Conservation (phyloP, 1,284 basidiomycete genomes). For the Microbotryomycetes sp. region DNA sequence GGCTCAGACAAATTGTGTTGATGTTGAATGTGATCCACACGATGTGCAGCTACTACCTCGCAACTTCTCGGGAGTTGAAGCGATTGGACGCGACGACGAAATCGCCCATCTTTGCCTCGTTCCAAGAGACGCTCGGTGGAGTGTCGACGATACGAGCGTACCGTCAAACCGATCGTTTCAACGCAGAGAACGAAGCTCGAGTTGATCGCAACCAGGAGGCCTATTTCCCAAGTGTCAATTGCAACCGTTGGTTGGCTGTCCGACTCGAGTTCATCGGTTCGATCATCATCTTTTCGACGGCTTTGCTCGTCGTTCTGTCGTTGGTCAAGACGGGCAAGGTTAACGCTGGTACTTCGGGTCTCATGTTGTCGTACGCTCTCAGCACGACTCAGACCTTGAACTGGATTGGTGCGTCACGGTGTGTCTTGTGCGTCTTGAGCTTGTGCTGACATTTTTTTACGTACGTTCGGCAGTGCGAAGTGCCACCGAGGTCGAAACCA, state of each 20-base stretch:
- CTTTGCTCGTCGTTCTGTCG: conserved; percentile 61
- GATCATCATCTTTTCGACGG: conserved; percentile 69
- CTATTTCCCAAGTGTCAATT: conserved; percentile 59
- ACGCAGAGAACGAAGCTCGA: conserved; percentile 66
- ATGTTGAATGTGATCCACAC: conserved; percentile 11
- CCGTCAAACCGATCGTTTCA: conserved; percentile 64
- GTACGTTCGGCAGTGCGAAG: conserved; percentile 85
- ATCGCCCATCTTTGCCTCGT: conserved; percentile 75
- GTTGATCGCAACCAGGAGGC: conserved; percentile 71
- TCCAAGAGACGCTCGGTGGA: conserved; percentile 73
- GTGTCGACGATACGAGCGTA: conserved; percentile 71
- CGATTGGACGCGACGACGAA: conserved; percentile 83
- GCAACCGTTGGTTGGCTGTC: conserved; percentile 60
- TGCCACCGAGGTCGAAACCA: conserved; percentile 82
- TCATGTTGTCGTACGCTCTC: conserved; percentile 79
- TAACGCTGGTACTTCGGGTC: conserved; percentile 84
- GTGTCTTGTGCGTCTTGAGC: conserved; percentile 32
- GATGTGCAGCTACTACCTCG: conserved; percentile 67
- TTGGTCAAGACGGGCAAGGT: conserved; percentile 58
- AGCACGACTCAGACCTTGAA: conserved; percentile 50
- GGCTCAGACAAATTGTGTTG: neutral
- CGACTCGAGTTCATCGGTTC: conserved; percentile 75
- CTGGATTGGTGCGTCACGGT: conserved; percentile 24
- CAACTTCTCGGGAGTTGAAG: conserved; percentile 63
- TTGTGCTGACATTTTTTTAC: conserved; percentile 36